phyloP scores from a whole-genome alignment of 768 basidiomycete species.

The Gloeostereum incarnatum region DNA sequence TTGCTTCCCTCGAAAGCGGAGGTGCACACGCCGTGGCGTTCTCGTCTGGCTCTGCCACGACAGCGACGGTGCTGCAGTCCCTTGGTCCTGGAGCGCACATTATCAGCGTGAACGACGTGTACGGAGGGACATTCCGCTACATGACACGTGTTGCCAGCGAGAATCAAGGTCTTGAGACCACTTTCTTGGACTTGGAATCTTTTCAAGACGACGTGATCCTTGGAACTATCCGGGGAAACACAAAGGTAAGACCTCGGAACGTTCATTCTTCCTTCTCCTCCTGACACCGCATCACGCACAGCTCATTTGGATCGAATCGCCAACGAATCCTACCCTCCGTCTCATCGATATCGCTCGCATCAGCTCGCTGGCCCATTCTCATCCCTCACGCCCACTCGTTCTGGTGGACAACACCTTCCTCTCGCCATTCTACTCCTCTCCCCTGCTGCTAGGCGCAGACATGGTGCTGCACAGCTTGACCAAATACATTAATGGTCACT shows the following conservation, averaged over 20 bases:
- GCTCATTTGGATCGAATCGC: slow-evolving; percentile 93
- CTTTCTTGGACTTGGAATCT: slow-evolving; percentile 76
- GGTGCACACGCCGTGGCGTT: slow-evolving; percentile 73
- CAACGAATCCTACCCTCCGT: slow-evolving; percentile 90
- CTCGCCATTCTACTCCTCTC: slow-evolving; percentile 86
- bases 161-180: slow-evolving; percentile 58
- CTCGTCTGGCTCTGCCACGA: slow-evolving; percentile 78
- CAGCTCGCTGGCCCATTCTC: slow-evolving; percentile 50
- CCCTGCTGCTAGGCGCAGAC: slow-evolving; percentile 78
- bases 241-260: slow-evolving; percentile 70
- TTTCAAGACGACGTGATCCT: slow-evolving; percentile 55
- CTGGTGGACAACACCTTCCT: slow-evolving; percentile 94
- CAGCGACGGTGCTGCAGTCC: slow-evolving; percentile 72
- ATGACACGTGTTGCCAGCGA: slow-evolving; percentile 55
- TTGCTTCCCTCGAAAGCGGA: slow-evolving; percentile 73
- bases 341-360: slow-evolving; percentile 76
- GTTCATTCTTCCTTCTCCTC: background rate
- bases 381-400: slow-evolving; percentile 62
- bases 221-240: slow-evolving; percentile 63
- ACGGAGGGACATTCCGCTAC: slow-evolving; percentile 90
- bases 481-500: slow-evolving; percentile 93
- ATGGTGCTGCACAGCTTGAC: slow-evolving; percentile 78
- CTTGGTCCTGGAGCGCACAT: slow-evolving; percentile 72
- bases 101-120: slow-evolving; percentile 85
- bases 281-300: slow-evolving; percentile 15